Base-by-base conservation (phyloP, 2,329 filamentous ascomycete genomes). In the Fusarium sp. region DNA sequence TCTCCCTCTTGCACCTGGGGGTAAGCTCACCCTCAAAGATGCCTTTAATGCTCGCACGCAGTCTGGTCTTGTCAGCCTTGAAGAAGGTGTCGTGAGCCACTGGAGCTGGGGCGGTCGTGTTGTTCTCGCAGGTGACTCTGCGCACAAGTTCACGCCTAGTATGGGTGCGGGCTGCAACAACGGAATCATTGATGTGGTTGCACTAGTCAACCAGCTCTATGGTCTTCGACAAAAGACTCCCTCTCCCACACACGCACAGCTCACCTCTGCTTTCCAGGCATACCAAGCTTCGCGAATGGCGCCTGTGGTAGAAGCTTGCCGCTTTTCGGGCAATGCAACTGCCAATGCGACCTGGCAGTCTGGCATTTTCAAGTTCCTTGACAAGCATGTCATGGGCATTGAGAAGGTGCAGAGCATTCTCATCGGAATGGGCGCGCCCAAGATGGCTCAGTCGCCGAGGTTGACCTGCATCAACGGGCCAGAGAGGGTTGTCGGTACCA, bases 121-220 rank as follows among this genome's bases (percentile, higher is more conserved):
- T 9, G 78, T 78, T 2, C 75, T 82, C 1, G 74, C 69, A 0
- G 80, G 80, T 0, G 80, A 82, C 40, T 68, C 80, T 0, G 75
- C 73, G 2, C 80, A 82, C 57, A 81, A 81, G 40, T 77, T 77
- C 51, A 80, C 79, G 0, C 78, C 80, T 0, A 80, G 77, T 47
- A 71, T 77, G 0, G 79, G 78, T 0, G 70, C 74, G 1, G 79
- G 79, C 1, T 76, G 76, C 37, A 80, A 81, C 65, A 76, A 76
- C 20, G 80, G 76, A 0, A 69, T 81, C 2, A 73, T 77, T 34
- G 78, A 80, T 15, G 57, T 78, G 2, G 72, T 77, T 6, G 70
- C 63, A 0, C 61, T 79, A 1, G 64, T 65, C 51, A 79, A 79
- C 50, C 65, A 69, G 11, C 70, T 79, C 8, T 55, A 72, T 31